Conservation (phyloP, 2,329 filamentous ascomycete genomes). For the Talaromyces amestolkiae region DNA sequence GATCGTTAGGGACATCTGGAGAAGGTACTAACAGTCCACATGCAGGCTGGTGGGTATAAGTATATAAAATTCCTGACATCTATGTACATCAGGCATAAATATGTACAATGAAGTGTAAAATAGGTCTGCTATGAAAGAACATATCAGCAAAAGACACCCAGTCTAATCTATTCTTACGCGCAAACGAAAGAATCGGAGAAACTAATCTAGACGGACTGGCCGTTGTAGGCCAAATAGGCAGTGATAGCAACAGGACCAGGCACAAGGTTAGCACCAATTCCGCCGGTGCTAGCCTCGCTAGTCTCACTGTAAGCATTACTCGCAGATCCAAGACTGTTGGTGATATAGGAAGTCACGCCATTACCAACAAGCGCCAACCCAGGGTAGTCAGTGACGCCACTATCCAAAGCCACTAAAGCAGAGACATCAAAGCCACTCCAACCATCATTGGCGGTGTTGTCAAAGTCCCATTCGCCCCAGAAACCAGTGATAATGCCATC, state of each 20-base stretch:
- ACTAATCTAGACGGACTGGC: neutral
- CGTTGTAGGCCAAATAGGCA: neutral
- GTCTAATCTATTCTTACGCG: neutral
- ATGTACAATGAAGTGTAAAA: neutral
- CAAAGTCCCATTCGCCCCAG: slow-evolving; percentile 43
- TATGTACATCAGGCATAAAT: neutral
- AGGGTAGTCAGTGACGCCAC: slow-evolving; percentile 27
- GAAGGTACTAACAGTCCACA: too few relatives aligned
- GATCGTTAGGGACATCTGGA: too few relatives aligned
- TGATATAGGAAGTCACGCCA: neutral
- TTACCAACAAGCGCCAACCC: slow-evolving; percentile 29
- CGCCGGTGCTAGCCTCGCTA: neutral
- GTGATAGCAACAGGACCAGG: neutral
- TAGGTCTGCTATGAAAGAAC: neutral
- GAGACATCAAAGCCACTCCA: slow-evolving; percentile 42
- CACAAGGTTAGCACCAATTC: neutral
- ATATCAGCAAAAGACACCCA: neutral
- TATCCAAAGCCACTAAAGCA: slow-evolving; percentile 34
- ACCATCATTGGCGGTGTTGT: slow-evolving; percentile 30
- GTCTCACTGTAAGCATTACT: neutral
- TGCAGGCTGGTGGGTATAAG: neutral
- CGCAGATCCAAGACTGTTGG: neutral
- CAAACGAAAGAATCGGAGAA: neutral
- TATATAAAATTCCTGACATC: neutral
- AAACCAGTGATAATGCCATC: slow-evolving; percentile 28